phyloP scores from a whole-genome alignment of 176 grass and related monocot genomes.

The Oryza australiensis region DNA sequence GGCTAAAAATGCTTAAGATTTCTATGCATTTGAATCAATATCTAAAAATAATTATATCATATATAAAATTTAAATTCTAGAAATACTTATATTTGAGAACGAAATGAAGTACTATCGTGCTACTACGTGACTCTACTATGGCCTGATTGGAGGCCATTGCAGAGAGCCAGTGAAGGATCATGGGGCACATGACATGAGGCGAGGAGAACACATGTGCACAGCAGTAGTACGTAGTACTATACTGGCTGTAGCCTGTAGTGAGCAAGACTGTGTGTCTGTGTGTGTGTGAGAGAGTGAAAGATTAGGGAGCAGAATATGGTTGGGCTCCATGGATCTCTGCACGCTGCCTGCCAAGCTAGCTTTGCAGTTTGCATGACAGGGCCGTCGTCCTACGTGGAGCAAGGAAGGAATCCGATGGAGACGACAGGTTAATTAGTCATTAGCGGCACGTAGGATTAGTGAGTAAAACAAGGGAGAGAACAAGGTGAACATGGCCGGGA shows the following conservation, averaged over 20 bases:
- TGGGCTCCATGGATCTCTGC: slow-evolving; percentile 30
- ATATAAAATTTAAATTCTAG: too few species aligned
- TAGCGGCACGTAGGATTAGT: not conserved
- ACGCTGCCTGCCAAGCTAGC: not conserved
- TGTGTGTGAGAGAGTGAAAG: not conserved
- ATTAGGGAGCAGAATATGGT: slow-evolving; percentile 14
- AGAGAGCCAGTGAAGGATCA: not conserved
- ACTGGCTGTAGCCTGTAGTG: not conserved
- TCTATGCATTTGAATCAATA: too few species aligned
- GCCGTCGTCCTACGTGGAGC: slow-evolving; percentile 15
- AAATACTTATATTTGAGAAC: too few species aligned
- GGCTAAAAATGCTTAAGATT: too few species aligned
- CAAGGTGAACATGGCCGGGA: slow-evolving; percentile 14
- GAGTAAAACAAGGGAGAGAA: not conserved
- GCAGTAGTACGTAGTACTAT: not conserved
- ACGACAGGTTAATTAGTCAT: not conserved
- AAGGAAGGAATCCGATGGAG: slow-evolving; percentile 47
- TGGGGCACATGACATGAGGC: not conserved
- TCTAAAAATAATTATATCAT: too few species aligned
- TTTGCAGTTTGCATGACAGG: not conserved
- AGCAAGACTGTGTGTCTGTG: not conserved
- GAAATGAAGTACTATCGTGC: too few species aligned
- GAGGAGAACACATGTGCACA: not conserved
- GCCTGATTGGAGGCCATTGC: not conserved
- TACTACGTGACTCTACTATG: not conserved